These are phyloP conservation scores for Russula brevipes DNA, from an alignment of 768 basidiomycete genomes.

Conservation along the genomic window DNA sequence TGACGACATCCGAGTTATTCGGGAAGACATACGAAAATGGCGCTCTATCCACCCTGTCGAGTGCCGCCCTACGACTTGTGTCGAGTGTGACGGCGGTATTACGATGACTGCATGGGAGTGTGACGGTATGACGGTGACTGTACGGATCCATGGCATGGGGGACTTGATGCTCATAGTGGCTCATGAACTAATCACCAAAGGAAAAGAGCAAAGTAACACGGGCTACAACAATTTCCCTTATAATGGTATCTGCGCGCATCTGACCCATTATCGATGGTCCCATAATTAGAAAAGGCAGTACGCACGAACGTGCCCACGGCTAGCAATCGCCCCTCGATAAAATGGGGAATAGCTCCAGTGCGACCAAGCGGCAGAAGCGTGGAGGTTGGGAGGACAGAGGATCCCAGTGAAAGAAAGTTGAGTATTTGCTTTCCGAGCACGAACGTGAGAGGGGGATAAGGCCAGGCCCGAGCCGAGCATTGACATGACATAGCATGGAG, in stretches of 20 bases:
- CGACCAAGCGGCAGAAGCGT: not conserved
- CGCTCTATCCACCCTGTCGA: slow-evolving; percentile 85
- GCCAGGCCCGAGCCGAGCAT: not conserved
- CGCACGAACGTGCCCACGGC: slow-evolving; percentile 12
- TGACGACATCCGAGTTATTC: not conserved
- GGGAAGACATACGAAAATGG: slow-evolving; percentile 64
- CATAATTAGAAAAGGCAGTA: not conserved
- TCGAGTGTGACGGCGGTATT: slow-evolving; percentile 38
- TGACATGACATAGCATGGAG: too few relatives aligned
- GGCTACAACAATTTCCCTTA: not conserved
- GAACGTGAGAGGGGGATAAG: slow-evolving; percentile 11
- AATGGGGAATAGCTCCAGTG: not conserved
- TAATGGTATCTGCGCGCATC: not conserved
- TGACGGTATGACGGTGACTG: not conserved
- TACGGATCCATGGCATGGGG: not conserved
- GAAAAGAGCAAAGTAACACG: not conserved
- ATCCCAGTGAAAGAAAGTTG: too few relatives aligned
- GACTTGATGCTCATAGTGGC: slow-evolving; percentile 12
- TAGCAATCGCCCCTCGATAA: not conserved
- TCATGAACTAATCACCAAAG: slow-evolving; percentile 2
- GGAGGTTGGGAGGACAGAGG: not conserved
- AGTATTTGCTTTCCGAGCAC: not conserved
- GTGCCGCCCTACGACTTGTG: slow-evolving; percentile 71
- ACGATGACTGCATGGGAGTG: not conserved
- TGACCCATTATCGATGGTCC: not conserved